Base-by-base conservation (phyloP, 306 rosid species). In the Lathyrus tuberosus region DNA sequence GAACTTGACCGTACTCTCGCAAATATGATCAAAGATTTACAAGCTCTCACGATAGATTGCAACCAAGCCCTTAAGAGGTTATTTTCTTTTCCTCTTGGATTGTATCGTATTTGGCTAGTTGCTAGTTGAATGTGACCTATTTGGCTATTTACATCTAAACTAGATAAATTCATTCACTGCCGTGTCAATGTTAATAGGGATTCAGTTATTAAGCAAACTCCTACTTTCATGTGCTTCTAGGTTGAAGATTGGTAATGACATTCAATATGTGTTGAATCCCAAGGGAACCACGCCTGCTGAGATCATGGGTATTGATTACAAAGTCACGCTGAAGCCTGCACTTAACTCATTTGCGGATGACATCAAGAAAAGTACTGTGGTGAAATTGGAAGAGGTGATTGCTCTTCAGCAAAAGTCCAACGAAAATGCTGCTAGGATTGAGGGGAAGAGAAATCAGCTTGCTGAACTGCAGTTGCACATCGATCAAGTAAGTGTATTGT, bases 301-400 rank as follows among this genome's bases (percentile, higher is more conserved):
- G 85, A 82, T 94, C 59, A 86, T 89, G 95, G 96, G 99, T 37
- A 62, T 87, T 69, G 89, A 91, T 80, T 72, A 86, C 78, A 94
- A 94, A 73, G 57, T 75, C 60, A 70, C 68, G 4, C 53, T 91
- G 60, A 89, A 82, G 82, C 92, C 95, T 77, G 80, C 84, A 10
- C 91, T 94, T 14, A 73, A 57, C 35, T 79, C 92, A 47, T 76
- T 67, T 61, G 73, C 82, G 0, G 82, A 86, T 42, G 95, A 84
- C 38, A 77, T 87, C 42, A 87, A 87, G 85, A 89, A 69, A 65
- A 82, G 66, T 82, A 85, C 91, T 4, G 75, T 91, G 95, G 82
- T 5, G 4, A 89, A 85, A 61, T 68, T 74, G 71, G 99, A 91
- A 61, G 91, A 94, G 60, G 75, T 68, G 56, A 82, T 84, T 65